Percentiles rank a stretch among this genome's conserved stretches.
Conservation (phyloP, 441 rosid species). For the Manihot esculenta region DNA sequence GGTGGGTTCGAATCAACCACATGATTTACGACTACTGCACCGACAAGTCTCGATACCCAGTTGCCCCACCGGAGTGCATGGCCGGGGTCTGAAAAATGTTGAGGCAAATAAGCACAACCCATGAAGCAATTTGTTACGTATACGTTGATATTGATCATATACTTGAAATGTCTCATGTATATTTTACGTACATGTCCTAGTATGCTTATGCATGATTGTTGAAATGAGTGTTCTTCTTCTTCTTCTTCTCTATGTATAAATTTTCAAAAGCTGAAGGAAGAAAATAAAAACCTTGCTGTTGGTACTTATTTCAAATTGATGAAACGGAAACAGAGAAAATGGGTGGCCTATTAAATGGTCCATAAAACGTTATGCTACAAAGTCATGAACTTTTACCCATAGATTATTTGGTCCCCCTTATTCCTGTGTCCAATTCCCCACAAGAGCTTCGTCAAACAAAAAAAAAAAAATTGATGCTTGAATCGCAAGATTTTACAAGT, state of each 20-base stretch:
- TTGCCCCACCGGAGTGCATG: constrained; percentile 63
- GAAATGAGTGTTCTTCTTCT: too few relatives aligned
- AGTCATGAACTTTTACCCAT: too few relatives aligned
- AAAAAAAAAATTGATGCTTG: too few relatives aligned
- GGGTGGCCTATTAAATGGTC: background rate
- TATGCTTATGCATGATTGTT: too few relatives aligned
- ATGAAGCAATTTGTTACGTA: constrained; percentile 5
- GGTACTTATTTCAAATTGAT: background rate
- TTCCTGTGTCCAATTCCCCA: too few relatives aligned
- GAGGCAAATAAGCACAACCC: background rate
- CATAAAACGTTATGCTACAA: background rate
- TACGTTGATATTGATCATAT: background rate
- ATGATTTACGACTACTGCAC: constrained; percentile 82
- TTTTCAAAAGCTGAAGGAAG: background rate
- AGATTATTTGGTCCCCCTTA: constrained; percentile 22
- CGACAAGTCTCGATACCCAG: constrained; percentile 55
- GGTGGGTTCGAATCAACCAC: constrained; percentile 84
- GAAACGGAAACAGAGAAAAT: background rate
- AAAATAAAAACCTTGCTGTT: too few relatives aligned
- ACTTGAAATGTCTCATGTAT: background rate
- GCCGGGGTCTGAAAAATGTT: constrained; percentile 19
- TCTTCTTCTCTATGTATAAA: background rate
- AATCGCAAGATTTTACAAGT: background rate
- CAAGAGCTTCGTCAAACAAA: too few relatives aligned
- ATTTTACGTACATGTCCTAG: background rate